Evolutionary conservation across 495 filamentous ascomycete species (phyloP).

Genomic region (Xanthoparmelia taractica): DNA sequence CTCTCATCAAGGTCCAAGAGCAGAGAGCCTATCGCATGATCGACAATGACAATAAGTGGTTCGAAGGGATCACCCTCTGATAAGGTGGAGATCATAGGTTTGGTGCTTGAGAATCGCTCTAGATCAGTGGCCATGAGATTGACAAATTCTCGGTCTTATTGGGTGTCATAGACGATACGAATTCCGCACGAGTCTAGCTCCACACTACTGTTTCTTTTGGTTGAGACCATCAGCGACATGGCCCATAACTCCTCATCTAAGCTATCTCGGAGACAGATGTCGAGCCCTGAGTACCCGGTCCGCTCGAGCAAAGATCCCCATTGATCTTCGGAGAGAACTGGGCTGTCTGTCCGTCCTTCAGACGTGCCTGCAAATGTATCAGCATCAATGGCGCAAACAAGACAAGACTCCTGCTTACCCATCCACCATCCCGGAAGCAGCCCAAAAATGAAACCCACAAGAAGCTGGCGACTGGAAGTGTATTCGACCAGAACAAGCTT

Average conservation of each 20-base stretch:
- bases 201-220: background rate
- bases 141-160: conserved; percentile 10
- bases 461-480: background rate
- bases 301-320: conserved; percentile 19
- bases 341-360: conserved; percentile 10
- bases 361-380: background rate
- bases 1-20: conserved; percentile 4
- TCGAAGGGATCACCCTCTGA: background rate
- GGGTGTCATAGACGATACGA: conserved; percentile 2
- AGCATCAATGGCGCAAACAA: background rate
- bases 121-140: background rate
- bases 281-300: conserved; percentile 20
- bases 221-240: conserved; percentile 15
- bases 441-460: conserved; percentile 18
- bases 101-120: background rate
- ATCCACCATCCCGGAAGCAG: conserved; percentile 29
- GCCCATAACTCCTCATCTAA: conserved; percentile 10
- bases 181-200: background rate
- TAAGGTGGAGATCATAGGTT: background rate
- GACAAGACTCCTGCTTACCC: background rate
- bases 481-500: conserved; percentile 22
- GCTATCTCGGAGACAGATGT: conserved; percentile 19
- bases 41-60: background rate
- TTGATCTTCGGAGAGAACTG: conserved; percentile 10
- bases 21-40: background rate